Base-by-base conservation (phyloP, 1,284 basidiomycete species). In the Prillingera fragicola region DNA sequence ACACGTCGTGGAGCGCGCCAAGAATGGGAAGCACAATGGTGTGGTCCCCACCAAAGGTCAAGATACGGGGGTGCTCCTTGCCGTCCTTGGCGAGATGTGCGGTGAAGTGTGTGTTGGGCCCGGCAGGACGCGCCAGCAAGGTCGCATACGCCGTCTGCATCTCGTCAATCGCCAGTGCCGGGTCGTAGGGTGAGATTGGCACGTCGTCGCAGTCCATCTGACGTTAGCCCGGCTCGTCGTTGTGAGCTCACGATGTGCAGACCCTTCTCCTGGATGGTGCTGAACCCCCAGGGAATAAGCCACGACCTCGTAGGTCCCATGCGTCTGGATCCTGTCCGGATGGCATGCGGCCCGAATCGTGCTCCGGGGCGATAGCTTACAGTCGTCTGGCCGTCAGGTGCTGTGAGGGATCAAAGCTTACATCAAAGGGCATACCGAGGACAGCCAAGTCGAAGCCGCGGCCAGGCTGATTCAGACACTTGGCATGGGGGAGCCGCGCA, bases 11-110 rank as follows among this genome's bases (percentile, higher is more conserved):
- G 14, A 73, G 52, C 12, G 66, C 62, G 13, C 68, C 57, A 13
- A 73, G 57, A 41, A 71, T 67, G 24, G 71, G 71, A 3, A 82
- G 72, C 6, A 70, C 70, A 19, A 67, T 64, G 8, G 72, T 73
- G 52, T 75, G 73, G 47, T 75, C 73, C 13, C 73, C 73, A 2
- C 73, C 73, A 17, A 74, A 57, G 6, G 70, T 63, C 13, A 74
- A 63, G 38, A 75, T 65, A 17, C 71, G 60, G 8, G 71, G 70
- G 48, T 70, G 66, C 34, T 63, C 58, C 43, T 60, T 49, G 21
- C 66, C 66, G 46, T 70, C 68, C 35, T 52, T 48, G 12, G 53
- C 53, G 3, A 55, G 44, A 27, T 46, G 33, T 5, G 40, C 24
- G 1, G 50, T 55, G 35, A 36, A 51, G 7, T 42, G 26, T 13